A percentile compares a stretch with the other conserved stretches of the same genome.
These are phyloP conservation scores for Malassezia furfur DNA, from an alignment of 1,284 basidiomycete species.

Conservation along the genomic window DNA sequence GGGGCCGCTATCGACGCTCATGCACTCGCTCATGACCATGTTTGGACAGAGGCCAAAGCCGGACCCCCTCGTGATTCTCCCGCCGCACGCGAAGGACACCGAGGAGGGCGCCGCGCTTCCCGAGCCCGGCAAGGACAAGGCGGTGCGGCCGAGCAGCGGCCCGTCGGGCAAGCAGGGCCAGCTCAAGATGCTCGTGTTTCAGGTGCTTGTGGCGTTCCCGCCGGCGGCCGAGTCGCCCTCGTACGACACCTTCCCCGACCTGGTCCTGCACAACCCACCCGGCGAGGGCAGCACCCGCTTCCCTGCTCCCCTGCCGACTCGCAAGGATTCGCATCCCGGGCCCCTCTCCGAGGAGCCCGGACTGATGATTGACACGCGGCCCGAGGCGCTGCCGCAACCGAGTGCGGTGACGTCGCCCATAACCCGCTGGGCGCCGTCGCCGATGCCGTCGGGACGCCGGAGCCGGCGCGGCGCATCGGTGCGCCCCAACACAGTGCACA, in stretches of 20 bases:
- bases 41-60: slow-evolving; percentile 4
- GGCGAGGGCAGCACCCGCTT: background rate
- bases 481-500: background rate
- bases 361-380: slow-evolving; percentile 10
- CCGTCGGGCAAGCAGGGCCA: slow-evolving; percentile 14
- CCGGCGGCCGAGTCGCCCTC: background rate
- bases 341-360: slow-evolving; percentile 4
- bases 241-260: background rate
- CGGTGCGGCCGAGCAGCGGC: slow-evolving; percentile 15
- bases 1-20: background rate
- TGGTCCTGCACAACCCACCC: background rate
- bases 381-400: slow-evolving; percentile 6
- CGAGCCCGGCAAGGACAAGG: slow-evolving; percentile 4
- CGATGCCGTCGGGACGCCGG: background rate
- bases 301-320: background rate
- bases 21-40: slow-evolving; percentile 8
- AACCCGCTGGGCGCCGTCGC: background rate
- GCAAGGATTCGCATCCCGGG: background rate
- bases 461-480: background rate
- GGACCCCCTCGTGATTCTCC: slow-evolving; percentile 7
- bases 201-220: slow-evolving; percentile 4
- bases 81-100: background rate
- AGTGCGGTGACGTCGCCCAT: background rate
- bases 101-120: background rate
- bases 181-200: slow-evolving; percentile 8